Evolutionary conservation across 2,329 filamentous ascomycete genomes (phyloP).

Genomic region (Bipolaris oryzae): DNA sequence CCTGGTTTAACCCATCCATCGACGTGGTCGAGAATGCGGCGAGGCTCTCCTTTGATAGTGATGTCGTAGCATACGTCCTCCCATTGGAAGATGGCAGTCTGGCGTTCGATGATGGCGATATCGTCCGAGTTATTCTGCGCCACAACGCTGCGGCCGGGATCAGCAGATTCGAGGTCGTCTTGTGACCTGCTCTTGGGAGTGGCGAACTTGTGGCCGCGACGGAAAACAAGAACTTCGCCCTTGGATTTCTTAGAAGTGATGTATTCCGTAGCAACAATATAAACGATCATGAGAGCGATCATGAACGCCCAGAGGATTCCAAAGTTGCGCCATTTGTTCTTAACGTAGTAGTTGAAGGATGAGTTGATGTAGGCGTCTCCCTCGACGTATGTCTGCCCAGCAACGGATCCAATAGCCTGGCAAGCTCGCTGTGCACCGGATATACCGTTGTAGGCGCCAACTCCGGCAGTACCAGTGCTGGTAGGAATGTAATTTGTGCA

Average conservation of each 20-base stretch:
- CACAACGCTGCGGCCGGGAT: slow-evolving; percentile 37
- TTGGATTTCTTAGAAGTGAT: slow-evolving; percentile 59
- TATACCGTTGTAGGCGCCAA: slow-evolving; percentile 44
- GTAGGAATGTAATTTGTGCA: slow-evolving; percentile 55
- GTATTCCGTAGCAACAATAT: slow-evolving; percentile 54
- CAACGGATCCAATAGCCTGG: slow-evolving; percentile 49
- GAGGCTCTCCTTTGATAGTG: slow-evolving; percentile 77
- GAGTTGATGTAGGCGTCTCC: slow-evolving; percentile 49
- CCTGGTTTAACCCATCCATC: slow-evolving; percentile 95
- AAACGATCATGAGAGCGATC: slow-evolving; percentile 50
- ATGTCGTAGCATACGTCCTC: slow-evolving; percentile 78
- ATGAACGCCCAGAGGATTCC: slow-evolving; percentile 56
- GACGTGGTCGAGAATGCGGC: slow-evolving; percentile 81
- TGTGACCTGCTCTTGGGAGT: slow-evolving; percentile 54
- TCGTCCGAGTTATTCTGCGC: slow-evolving; percentile 46
- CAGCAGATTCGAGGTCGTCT: slow-evolving; percentile 51
- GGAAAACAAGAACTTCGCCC: slow-evolving; percentile 59
- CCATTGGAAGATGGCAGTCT: slow-evolving; percentile 86
- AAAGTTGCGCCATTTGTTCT: slow-evolving; percentile 56
- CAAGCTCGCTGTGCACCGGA: slow-evolving; percentile 46
- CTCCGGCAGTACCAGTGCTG: slow-evolving; percentile 27
- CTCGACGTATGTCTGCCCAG: slow-evolving; percentile 47
- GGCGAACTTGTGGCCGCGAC: slow-evolving; percentile 53
- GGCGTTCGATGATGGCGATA: slow-evolving; percentile 60
- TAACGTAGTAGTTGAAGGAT: slow-evolving; percentile 41